These are phyloP conservation scores for Fomes fomentarius DNA, from an alignment of 1,284 basidiomycete species.

Conservation along the genomic window DNA sequence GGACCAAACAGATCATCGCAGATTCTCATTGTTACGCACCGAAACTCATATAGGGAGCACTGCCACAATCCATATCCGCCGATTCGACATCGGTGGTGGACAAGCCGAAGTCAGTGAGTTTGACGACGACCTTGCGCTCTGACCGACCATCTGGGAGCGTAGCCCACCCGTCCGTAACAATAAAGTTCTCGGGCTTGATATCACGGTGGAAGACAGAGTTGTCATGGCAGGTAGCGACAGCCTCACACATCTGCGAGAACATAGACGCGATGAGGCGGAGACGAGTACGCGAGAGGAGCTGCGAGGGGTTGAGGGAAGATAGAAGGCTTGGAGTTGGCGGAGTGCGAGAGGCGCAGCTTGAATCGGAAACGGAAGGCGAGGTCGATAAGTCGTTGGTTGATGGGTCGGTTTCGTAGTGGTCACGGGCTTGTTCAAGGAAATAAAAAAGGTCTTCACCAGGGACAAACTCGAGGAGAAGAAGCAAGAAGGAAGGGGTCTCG, in stretches of 20 bases:
- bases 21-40: slow-evolving; percentile 52
- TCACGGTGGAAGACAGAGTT: slow-evolving; percentile 94
- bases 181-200: slow-evolving; percentile 98
- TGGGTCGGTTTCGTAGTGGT: slow-evolving; percentile 71
- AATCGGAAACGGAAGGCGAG: slow-evolving; percentile 27
- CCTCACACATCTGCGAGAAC: slow-evolving; percentile 98
- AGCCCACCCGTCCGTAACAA: slow-evolving; percentile 82
- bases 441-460: slow-evolving; percentile 97
- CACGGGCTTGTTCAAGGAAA: slow-evolving; percentile 93
- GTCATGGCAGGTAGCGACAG: slow-evolving; percentile 95
- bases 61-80: slow-evolving; percentile 98
- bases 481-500: slow-evolving; percentile 80
- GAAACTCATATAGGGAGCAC: slow-evolving; percentile 98
- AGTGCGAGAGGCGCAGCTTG: slow-evolving; percentile 56
- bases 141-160: slow-evolving; percentile 52
- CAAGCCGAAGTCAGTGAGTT: slow-evolving; percentile 96
- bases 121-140: slow-evolving; percentile 85
- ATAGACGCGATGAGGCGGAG: slow-evolving; percentile 93
- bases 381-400: slow-evolving; percentile 48
- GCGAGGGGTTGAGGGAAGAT: slow-evolving; percentile 82
- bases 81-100: slow-evolving; percentile 89
- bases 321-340: slow-evolving; percentile 95
- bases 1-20: not conserved
- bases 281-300: slow-evolving; percentile 85
- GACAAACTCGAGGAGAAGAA: slow-evolving; percentile 89